Base-by-base conservation (phyloP, 352 stramenopile species). In the Phytophthora rubi region DNA sequence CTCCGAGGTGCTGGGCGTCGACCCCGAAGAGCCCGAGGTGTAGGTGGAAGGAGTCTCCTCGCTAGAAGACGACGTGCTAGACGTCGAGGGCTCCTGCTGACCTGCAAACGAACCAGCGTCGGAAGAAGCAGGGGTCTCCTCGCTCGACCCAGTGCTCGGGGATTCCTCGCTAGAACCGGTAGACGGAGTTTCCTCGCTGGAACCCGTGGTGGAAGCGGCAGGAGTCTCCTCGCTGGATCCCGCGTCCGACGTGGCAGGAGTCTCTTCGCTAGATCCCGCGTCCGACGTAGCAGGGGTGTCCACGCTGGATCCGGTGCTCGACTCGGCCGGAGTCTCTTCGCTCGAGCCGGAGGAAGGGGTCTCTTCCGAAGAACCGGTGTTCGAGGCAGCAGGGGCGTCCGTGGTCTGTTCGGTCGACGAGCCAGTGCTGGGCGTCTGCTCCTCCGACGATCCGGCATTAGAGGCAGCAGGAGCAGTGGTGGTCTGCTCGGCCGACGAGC, bases 181-280 rank as follows among this genome's bases (percentile, higher is more conserved):
- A n/a, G n/a, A n/a, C n/a, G 44, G 28, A 10, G 55, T 65, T 9
- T 66, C 48, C 6, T 56, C 54, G 15, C 55, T 47, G 1, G 63
- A 59, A 2, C 26, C 39, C n/a, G 32, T 30, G 33, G 37, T 58
- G 45, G 53, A 62, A 18, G 49, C 44, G 15, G 58, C 48, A 2
- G 37, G 15, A 13, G 35, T 44, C 35, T 44, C 35, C 33, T 42
- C 33, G 10, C 33, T 42, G 1, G 33, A 42, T 1, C 33, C 33
- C 7, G 33, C 7, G 33, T 26, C 23, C 23, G 23, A 26, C 7
- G 33, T 39, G 12, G 33, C 6, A 3, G 33, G 33, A 12, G 33
- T 39, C 33, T 39, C 33, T 12, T 39, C 33, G 7, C 33, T 39
- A 0, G 33, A 39, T 7, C 33, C 33, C 23, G 23, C 33, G 33